These are phyloP conservation scores for Globisporangium mamillatum DNA, from an alignment of 352 stramenopile genomes.

Conservation along the genomic window DNA sequence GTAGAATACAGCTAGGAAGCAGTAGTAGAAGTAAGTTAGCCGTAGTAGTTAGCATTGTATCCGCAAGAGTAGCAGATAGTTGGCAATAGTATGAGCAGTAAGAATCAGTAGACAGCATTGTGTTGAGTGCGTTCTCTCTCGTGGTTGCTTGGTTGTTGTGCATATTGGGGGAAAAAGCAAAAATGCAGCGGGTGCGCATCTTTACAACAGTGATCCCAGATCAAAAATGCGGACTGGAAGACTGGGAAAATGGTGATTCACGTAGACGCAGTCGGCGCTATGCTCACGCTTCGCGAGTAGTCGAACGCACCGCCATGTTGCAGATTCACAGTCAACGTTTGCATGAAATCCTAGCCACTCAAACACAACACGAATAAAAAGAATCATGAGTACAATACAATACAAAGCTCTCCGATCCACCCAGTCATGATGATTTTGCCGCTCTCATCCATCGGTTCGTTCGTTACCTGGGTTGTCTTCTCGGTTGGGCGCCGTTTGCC, in stretches of 20 bases:
- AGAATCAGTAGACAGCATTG: neutral
- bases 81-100: neutral
- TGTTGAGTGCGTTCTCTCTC: neutral
- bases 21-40: neutral
- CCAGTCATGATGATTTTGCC: too few relatives aligned
- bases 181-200: neutral
- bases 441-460: neutral
- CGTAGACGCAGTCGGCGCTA: constrained; percentile 6
- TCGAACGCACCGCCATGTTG: constrained; percentile 71
- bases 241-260: neutral
- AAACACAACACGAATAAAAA: neutral
- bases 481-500: constrained; percentile 64
- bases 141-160: neutral
- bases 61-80: neutral
- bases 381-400: too few relatives aligned
- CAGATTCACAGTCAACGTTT: constrained; percentile 69
- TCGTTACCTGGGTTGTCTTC: constrained; percentile 57
- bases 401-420: too few relatives aligned
- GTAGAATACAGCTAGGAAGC: constrained; percentile 2
- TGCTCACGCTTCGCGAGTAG: constrained; percentile 21
- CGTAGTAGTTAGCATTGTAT: neutral
- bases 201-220: neutral
- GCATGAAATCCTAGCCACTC: constrained; percentile 72
- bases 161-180: neutral
- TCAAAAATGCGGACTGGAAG: constrained; percentile 2